Evolutionary conservation across 352 stramenopile genomes (phyloP), one percentile per base, ranked within the genome.

Genomic region (Phytopythium helicoides): DNA sequence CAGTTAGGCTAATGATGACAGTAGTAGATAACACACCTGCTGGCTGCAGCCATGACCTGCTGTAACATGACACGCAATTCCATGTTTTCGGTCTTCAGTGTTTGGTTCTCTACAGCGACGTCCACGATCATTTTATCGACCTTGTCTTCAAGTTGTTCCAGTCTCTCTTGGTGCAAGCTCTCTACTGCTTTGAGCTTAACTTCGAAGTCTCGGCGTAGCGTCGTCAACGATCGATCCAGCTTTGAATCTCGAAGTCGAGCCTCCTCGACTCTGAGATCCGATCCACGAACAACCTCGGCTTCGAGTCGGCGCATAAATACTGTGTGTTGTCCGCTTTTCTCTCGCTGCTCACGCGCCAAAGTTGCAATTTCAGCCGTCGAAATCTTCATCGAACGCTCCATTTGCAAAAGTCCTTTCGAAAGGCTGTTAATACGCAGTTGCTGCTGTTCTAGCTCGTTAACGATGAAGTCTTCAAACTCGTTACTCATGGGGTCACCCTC

Each of bases 401-500:
- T 56, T 44, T 60, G 53, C 15, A 41, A 39, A 28, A 69, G 51
- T 1, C 58, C 60, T 9, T 47, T 40, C 22, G 62, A 53, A 36
- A 76, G 62, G 23, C 67, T 53, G 8, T 54, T 26, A 34, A 66
- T 68, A 37, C 68, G 53, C 15, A 44, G 50, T 37, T 68, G 66
- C 56, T 81, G 58, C 36, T 81, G 76, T 51, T 81, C 70, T 64
- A 81, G 55, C 59, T 81, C 70, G 14, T 60, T 71, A 10, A 68
- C 39, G 45, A 81, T 73, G 38, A 81, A 81, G 40, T 81, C 70
- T 35, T 75, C 58, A 23, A 81, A 50, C 25, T 76, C 58, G 7
- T 77, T 60, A 23, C 54, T 70, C 14, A 66, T 60, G 25, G 44
- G 0, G 10, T 31, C 26, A 7, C 11, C 12, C n/a, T 40, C 25